Conservation (phyloP, 1,284 basidiomycete species). For the Boletellus deceptivus region DNA sequence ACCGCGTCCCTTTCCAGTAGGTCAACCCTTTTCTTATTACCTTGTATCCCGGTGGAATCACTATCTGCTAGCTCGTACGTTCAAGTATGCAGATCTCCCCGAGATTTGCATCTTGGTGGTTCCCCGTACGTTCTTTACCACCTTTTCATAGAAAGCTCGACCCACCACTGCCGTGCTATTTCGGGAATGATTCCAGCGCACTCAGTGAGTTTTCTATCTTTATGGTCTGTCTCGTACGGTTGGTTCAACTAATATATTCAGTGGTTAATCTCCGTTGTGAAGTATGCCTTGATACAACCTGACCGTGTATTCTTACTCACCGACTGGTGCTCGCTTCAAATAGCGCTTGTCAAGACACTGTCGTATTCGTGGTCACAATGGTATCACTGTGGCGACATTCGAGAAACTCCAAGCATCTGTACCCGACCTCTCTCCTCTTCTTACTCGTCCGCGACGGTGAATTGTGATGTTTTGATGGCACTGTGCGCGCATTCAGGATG, state of each 20-base stretch:
- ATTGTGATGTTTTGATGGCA: neutral
- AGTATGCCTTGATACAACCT: neutral
- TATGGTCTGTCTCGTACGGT: too few relatives aligned
- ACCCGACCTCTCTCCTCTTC: neutral
- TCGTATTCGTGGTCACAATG: neutral
- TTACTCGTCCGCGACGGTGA: neutral
- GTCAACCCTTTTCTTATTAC: neutral
- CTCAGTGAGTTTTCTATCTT: too few relatives aligned
- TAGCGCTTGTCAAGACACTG: neutral
- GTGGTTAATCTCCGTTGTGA: neutral
- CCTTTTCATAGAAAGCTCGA: conserved; percentile 61
- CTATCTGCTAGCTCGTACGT: neutral
- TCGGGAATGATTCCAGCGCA: too few relatives aligned
- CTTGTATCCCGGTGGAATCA: neutral
- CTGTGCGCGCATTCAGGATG: neutral
- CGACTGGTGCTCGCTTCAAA: neutral
- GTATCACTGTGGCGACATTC: neutral
- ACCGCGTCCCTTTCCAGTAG: neutral
- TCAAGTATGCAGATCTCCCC: neutral
- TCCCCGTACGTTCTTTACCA: neutral
- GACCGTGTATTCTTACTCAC: neutral
- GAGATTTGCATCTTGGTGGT: neutral
- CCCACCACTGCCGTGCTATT: too few relatives aligned
- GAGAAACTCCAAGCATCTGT: neutral
- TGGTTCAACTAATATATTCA: neutral